phyloP scores from a whole-genome alignment of 768 basidiomycete species.

The Harrya chromipes region DNA sequence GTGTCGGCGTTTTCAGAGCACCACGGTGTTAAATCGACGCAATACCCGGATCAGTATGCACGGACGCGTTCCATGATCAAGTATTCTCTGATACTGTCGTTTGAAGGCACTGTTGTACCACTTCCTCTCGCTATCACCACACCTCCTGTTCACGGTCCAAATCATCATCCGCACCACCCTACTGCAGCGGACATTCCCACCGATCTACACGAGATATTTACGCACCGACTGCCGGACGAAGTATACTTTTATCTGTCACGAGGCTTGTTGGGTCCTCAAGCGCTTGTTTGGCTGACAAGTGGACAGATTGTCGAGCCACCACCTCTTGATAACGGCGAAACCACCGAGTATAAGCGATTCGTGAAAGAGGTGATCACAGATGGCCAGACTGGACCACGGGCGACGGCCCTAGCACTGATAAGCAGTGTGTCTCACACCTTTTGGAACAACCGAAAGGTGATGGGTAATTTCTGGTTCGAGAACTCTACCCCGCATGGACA shows the following conservation, averaged over 20 bases:
- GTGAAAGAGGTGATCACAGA: conserved; percentile 96
- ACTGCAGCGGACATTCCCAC: conserved; percentile 85
- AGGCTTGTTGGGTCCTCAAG: conserved; percentile 83
- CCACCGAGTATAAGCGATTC: conserved; percentile 90
- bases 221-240: conserved; percentile 91
- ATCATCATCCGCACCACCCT: conserved; percentile 61
- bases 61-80: conserved; percentile 90
- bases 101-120: conserved; percentile 79
- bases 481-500: conserved; percentile 44
- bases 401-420: conserved; percentile 85
- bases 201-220: conserved; percentile 95
- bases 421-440: conserved; percentile 75
- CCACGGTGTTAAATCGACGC: conserved; percentile 73
- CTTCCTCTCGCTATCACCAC: conserved; percentile 67
- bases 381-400: conserved; percentile 89
- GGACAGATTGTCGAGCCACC: conserved; percentile 83
- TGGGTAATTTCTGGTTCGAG: conserved; percentile 76
- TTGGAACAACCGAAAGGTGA: conserved; percentile 78
- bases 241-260: conserved; percentile 95
- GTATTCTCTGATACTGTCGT: conserved; percentile 85
- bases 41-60: conserved; percentile 84
- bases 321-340: conserved; percentile 93
- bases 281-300: conserved; percentile 91
- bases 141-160: conserved; percentile 47
- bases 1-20: conserved; percentile 77